Evolutionary conservation across 805 yeast genomes (phyloP).

Genomic region (Groenewaldozyma salmanticensis): DNA sequence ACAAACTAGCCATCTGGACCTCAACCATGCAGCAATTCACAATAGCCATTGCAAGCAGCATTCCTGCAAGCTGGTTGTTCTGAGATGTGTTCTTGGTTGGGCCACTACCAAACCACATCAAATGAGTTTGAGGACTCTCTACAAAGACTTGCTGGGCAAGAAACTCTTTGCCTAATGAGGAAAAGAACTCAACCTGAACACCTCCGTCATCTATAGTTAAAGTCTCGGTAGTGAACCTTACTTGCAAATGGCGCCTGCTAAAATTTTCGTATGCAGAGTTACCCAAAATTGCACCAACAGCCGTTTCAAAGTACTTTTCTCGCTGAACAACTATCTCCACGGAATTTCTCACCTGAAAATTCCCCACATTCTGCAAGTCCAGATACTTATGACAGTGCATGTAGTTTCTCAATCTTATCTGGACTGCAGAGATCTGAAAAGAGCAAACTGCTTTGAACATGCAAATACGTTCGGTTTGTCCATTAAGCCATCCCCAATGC

Average conservation of each 20-base stretch:
- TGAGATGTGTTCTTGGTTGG: constrained; percentile 10
- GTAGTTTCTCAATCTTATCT: too few relatives aligned
- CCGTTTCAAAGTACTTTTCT: too few relatives aligned
- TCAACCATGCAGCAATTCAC: constrained; percentile 23
- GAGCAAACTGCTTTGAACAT: too few relatives aligned
- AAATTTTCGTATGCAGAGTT: too few relatives aligned
- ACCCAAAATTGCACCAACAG: too few relatives aligned
- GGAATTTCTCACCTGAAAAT: too few relatives aligned
- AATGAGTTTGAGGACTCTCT: constrained; percentile 4
- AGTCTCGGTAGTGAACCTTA: neutral
- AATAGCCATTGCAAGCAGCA: constrained; percentile 22
- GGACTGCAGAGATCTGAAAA: too few relatives aligned
- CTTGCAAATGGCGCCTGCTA: neutral
- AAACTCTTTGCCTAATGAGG: constrained; percentile 16
- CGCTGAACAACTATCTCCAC: too few relatives aligned
- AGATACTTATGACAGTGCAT: too few relatives aligned
- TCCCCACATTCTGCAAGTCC: too few relatives aligned
- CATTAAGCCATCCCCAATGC: too few relatives aligned
- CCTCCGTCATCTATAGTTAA: constrained; percentile 25
- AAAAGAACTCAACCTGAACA: constrained; percentile 23
- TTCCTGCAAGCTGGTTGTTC: constrained; percentile 10
- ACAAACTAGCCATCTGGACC: constrained; percentile 18
- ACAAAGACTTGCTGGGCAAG: constrained; percentile 14
- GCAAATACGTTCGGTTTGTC: too few relatives aligned
- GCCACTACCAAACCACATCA: constrained; percentile 20